These are phyloP conservation scores for Vicia sativa DNA, from an alignment of 306 rosid species.

Conservation along the genomic window DNA sequence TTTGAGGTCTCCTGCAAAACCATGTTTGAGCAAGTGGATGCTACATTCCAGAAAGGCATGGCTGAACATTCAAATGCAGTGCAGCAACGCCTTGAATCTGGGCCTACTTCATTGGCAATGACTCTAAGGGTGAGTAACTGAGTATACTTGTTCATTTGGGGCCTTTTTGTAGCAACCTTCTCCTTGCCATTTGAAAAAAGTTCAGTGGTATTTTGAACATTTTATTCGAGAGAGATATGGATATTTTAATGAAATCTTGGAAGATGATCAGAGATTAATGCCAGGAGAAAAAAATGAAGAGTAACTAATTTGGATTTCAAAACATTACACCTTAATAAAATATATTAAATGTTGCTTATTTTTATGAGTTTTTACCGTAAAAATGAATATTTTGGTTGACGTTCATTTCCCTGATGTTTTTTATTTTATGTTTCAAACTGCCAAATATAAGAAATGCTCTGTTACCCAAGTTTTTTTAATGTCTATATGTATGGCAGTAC, in stretches of 20 bases:
- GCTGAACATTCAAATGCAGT: slow-evolving; percentile 74
- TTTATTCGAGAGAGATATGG: not conserved
- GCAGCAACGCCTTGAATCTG: slow-evolving; percentile 82
- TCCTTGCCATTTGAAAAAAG: not conserved
- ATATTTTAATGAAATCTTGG: slow-evolving; percentile 8
- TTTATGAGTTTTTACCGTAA: not conserved
- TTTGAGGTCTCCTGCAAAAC: slow-evolving; percentile 92
- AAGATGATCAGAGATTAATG: slow-evolving; percentile 14
- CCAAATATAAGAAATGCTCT: not conserved
- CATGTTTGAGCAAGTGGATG: slow-evolving; percentile 96
- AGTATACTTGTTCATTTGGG: slow-evolving; percentile 34
- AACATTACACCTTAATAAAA: not conserved
- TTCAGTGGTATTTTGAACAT: slow-evolving; percentile 3
- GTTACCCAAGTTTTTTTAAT: slow-evolving; percentile 2
- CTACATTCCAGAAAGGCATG: slow-evolving; percentile 95
- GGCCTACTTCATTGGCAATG: slow-evolving; percentile 78
- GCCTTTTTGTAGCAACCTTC: slow-evolving; percentile 19
- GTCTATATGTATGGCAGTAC: not conserved
- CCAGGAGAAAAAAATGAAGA: not conserved
- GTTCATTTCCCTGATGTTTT: not conserved
- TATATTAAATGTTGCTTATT: not conserved
- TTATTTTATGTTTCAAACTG: not conserved
- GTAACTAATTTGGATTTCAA: slow-evolving; percentile 2
- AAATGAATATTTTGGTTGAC: slow-evolving; percentile 1
- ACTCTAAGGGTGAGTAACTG: slow-evolving; percentile 68